Base-by-base conservation (phyloP, 306 rosid genomes). In the Corylus heterophylla region DNA sequence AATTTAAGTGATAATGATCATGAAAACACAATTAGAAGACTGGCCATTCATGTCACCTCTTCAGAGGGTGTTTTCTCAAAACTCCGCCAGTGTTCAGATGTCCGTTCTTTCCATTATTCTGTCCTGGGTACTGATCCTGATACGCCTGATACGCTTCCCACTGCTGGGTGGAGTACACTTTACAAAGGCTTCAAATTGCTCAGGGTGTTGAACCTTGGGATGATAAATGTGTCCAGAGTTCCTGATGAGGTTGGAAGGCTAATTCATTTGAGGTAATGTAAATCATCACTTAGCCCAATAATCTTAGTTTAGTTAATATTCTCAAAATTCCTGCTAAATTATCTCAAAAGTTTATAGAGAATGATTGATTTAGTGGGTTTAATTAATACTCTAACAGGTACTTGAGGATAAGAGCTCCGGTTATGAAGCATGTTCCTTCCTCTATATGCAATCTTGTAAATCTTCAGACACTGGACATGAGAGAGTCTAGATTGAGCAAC, bases 91-190 rank as follows among this genome's bases (percentile, higher is more conserved):
- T 27, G 39, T 59, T 9, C 12, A 59, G 67, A 8, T 9, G 37
- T 25, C 39, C 67, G 39, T 59, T 59, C 67, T 59, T 59, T 59
- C 39, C 67, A 59, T 59, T 59, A 20, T 59, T 59, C 67, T 25
- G 17, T 59, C 67, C 39, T 5, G 11, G 67, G 39, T 59, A 13
- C 29, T 12, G 45, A 42, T 42, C 12, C 14, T 22, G 22, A 22
- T 22, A 22, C 22, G 22, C 22, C 22, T 22, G 22, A 22, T 22
- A 22, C 25, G 16, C 67, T 59, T 12, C 67, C 39, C 1, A 11
- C 35, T 59, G 10, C 14, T 2, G 1, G 14, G 67, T 59, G 67
- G 67, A 59, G 22, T 59, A 5, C 39, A 59, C 67, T 59, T 59
- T 59, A 59, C 7, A 12, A 25, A 59, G 39, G 39, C 14, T 59